Evolutionary conservation across 2,329 filamentous ascomycete species (phyloP), one percentile per base, ranked within the genome.

Genomic region (Periconia sp.): DNA sequence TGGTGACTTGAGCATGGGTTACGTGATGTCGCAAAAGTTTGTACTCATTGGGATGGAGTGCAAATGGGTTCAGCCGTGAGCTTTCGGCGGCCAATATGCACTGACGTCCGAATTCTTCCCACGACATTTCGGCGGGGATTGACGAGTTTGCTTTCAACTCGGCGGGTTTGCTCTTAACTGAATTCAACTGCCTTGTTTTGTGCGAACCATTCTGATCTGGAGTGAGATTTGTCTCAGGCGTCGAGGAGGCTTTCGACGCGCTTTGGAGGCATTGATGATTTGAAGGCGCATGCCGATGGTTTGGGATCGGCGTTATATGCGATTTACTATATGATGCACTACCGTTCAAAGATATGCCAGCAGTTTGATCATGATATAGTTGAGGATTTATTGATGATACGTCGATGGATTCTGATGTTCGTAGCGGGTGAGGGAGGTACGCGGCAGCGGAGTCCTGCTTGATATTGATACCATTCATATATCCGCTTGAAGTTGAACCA

Each of bases 31-130:
- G 85, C 41, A 99, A 77, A 55, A 96, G 81, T 54, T 82, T 79
- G 69, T 97, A 92, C 73, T 99, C 94, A 57, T 90, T 87, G 23
- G 84, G 82, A 73, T 97, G 92, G 40, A 99, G 77, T 11, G 89
- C 87, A 73, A 94, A 97, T 1, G 94, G 93, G 60, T 93, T 93
- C 1, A 99, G 80, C 53, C 94, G 83, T 41, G 91, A 97, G 9
- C 90, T 89, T 73, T 96, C 91, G 50, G 93, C 94, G 13, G 93
- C 93, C 49, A 88, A 83, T 54, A 96, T 89, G 70, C 92, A 96
- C 76, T 99, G 92, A 59, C 87, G 85, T n/a, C 91, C 93, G 76
- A 96, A 97, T 55, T 93, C 86, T 47, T 85, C 81, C 27, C 85
- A 81, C 15, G 88, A 80, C 44, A 97, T 74, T 57, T 89, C 83